Base-by-base conservation (phyloP, 208 protist genomes). In the Leishmania aethiopica region DNA sequence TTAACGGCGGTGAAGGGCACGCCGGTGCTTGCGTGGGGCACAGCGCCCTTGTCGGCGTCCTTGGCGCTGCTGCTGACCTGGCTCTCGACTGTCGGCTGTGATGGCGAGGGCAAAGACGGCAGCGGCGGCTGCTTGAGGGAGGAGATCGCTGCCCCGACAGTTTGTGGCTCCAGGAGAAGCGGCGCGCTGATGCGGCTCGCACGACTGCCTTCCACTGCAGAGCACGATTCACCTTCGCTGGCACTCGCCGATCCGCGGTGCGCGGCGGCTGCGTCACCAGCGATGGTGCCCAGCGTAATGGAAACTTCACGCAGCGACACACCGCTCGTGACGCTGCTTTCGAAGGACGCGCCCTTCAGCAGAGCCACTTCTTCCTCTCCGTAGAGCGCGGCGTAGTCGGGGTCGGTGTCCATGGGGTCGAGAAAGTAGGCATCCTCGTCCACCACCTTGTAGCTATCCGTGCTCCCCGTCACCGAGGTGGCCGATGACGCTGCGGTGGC, bases 351-450 rank as follows among this genome's bases (percentile, higher is more conserved):
- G 62, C 84, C 87, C 32, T 78, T 55, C 35, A 86, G 72, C 55
- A 90, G 83, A 67, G 73, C 35, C 57, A 17, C 35, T 17, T 82
- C 79, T 40, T 83, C 88, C 51, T 77, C 78, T 53, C 81, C 85
- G 79, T 83, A 83, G 62, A 80, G 60, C 1, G 78, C 79, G 4
- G 60, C 70, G 82, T 86, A 87, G 66, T 89, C 86, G 28, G 17
- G 4, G 35, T 85, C 82, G 6, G 83, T 77, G 78, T 88, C 88
- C 32, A 93, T 75, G 4, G 87, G 83, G 60, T 91, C 88, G 28
- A 91, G 82, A 53, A 84, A 91, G 84, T 88, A 88, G 40, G 84
- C 81, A 71, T 91, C 86, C 25, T 82, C 84, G 49, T 90, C 85
- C 64, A 79, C 78, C 49, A 86, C 82, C 64, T 86, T 89, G 77